These are phyloP conservation scores for Aegilops longissima DNA, from an alignment of 176 grass and related monocot species.

Conservation along the genomic window DNA sequence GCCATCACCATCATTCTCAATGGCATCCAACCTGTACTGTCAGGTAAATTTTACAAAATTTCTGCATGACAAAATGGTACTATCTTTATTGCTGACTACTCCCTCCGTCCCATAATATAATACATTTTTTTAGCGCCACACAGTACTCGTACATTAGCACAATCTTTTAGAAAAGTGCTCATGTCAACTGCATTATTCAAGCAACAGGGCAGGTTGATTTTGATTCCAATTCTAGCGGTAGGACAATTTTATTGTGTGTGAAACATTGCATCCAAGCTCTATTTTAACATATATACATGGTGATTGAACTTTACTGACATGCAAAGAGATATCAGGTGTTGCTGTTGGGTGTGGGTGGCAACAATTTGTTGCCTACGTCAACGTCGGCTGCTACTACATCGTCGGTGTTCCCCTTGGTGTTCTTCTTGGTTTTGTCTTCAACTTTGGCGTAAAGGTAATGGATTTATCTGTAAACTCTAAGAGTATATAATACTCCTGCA, in stretches of 20 bases:
- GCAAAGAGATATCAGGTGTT: constrained; percentile 48
- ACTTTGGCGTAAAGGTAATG: constrained; percentile 66
- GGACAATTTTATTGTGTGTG: too few relatives aligned
- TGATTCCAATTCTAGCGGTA: background rate
- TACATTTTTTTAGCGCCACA: too few relatives aligned
- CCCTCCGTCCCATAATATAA: too few relatives aligned
- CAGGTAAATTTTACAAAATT: constrained; percentile 33
- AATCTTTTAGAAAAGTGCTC: background rate
- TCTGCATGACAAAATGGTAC: background rate
- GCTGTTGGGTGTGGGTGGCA: constrained; percentile 97
- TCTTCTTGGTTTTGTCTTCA: constrained; percentile 69
- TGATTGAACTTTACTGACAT: constrained; percentile 8
- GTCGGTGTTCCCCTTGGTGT: constrained; percentile 71
- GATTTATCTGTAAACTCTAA: background rate
- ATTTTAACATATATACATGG: background rate
- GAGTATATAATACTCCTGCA: too few relatives aligned
- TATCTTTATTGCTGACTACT: background rate
- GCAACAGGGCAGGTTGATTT: background rate
- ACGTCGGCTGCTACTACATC: constrained; percentile 84
- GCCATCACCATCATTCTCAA: too few relatives aligned
- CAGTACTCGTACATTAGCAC: background rate
- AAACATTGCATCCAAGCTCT: too few relatives aligned
- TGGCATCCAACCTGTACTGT: too few relatives aligned
- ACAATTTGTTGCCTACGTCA: constrained; percentile 88
- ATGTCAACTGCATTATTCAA: background rate